phyloP scores from a whole-genome alignment of 768 basidiomycete species.

The Termitomyces sp. region DNA sequence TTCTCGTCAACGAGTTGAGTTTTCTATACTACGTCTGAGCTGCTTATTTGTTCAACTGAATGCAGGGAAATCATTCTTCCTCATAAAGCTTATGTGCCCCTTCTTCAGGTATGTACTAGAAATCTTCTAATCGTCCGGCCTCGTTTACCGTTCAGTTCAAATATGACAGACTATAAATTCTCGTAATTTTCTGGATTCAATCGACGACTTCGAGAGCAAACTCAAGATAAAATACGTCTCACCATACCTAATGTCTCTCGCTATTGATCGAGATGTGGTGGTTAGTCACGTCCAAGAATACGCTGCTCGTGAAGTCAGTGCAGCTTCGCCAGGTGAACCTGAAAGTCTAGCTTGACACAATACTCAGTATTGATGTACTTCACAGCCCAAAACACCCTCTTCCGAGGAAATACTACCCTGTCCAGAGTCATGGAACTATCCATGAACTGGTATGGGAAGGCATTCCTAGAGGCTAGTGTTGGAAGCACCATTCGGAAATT shows the following conservation, averaged over 20 bases:
- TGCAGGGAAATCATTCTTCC: conserved; percentile 77
- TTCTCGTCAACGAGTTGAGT: conserved; percentile 71
- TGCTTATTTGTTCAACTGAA: conserved; percentile 7
- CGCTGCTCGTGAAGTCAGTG: conserved; percentile 66
- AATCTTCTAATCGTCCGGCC: no score
- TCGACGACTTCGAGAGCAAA: conserved; percentile 62
- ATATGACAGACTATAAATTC: conserved; percentile 41
- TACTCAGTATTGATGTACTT: background rate
- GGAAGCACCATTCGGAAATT: conserved; percentile 65
- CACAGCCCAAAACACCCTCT: conserved; percentile 71
- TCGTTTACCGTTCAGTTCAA: background rate
- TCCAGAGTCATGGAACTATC: conserved; percentile 75
- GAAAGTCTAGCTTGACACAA: background rate
- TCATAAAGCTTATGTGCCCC: conserved; percentile 48
- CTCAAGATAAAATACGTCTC: conserved; percentile 61
- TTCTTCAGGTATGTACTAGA: conserved; percentile 42
- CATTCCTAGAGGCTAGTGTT: conserved; percentile 76
- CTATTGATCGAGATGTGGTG: conserved; percentile 59
- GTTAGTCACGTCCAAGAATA: conserved; percentile 66
- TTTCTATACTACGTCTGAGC: background rate
- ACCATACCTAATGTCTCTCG: conserved; percentile 59
- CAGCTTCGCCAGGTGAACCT: conserved; percentile 55
- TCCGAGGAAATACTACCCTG: conserved; percentile 60
- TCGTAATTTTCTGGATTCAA: conserved; percentile 70
- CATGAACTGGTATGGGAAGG: conserved; percentile 78